Evolutionary conservation across 2,329 filamentous ascomycete species (phyloP).

Genomic region (Paramyrothecium sp.): DNA sequence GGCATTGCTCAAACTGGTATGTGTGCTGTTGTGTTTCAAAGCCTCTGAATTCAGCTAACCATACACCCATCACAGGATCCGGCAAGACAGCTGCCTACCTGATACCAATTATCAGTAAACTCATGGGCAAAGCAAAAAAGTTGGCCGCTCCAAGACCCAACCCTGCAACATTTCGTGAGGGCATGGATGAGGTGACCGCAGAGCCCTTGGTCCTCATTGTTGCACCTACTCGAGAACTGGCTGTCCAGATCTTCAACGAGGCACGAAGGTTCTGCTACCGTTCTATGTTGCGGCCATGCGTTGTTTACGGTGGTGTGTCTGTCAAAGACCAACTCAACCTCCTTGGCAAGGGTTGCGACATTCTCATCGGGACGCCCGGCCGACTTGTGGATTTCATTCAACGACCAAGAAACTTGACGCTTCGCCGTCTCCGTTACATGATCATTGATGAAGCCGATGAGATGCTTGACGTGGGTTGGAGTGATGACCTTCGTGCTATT

Average conservation of each 20-base stretch:
- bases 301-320: slow-evolving; percentile 83
- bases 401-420: slow-evolving; percentile 64
- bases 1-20: slow-evolving; percentile 90
- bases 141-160: slow-evolving; percentile 76
- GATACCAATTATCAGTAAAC: slow-evolving; percentile 80
- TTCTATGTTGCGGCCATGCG: slow-evolving; percentile 88
- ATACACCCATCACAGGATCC: slow-evolving; percentile 61
- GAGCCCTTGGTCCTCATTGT: slow-evolving; percentile 88
- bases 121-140: slow-evolving; percentile 96
- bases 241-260: slow-evolving; percentile 94
- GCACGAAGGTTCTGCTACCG: slow-evolving; percentile 90
- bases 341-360: slow-evolving; percentile 80
- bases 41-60: background rate
- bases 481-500: slow-evolving; percentile 70
- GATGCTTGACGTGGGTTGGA: slow-evolving; percentile 79
- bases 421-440: slow-evolving; percentile 74
- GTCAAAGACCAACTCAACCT: slow-evolving; percentile 67
- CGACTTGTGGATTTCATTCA: slow-evolving; percentile 83
- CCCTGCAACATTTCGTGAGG: slow-evolving; percentile 51
- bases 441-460: slow-evolving; percentile 96
- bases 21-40: slow-evolving; percentile 20
- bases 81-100: slow-evolving; percentile 95
- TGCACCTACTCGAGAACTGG: slow-evolving; percentile 84
- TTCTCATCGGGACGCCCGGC: slow-evolving; percentile 85
- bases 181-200: slow-evolving; percentile 56